These are phyloP conservation scores for Aspergillus spinulosporus DNA, from an alignment of 2,329 filamentous ascomycete genomes.

Conservation along the genomic window DNA sequence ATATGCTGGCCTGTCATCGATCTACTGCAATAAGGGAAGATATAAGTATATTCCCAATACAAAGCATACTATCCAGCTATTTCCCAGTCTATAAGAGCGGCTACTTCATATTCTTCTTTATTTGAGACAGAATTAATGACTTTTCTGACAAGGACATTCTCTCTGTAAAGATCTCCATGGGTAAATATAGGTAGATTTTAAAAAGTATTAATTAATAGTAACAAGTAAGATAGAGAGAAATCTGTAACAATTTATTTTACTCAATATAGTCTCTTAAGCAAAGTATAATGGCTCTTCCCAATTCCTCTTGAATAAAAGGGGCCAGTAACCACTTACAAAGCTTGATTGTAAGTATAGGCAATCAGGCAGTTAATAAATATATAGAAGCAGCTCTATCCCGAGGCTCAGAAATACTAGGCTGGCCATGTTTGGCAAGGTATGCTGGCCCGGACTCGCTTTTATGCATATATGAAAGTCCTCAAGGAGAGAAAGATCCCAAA, in stretches of 20 bases:
- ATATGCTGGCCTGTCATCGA: constrained; percentile 28
- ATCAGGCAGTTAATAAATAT: too few species aligned
- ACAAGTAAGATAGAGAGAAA: constrained; percentile 23
- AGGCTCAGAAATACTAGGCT: too few species aligned
- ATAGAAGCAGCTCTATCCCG: too few species aligned
- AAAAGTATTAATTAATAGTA: constrained; percentile 19
- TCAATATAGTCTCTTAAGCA: constrained; percentile 19
- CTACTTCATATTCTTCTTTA: constrained; percentile 34
- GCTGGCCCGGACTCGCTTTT: too few species aligned
- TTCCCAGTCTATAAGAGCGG: constrained; percentile 39
- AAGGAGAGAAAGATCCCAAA: too few species aligned
- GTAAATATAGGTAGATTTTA: not conserved
- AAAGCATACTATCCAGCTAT: constrained; percentile 30
- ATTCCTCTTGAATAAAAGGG: constrained; percentile 25
- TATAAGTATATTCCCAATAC: constrained; percentile 36
- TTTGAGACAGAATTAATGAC: not conserved
- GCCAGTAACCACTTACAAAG: constrained; percentile 12
- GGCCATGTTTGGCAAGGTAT: too few species aligned
- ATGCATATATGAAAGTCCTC: too few species aligned
- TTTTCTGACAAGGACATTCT: constrained; percentile 9
- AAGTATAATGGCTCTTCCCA: constrained; percentile 22
- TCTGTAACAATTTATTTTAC: constrained; percentile 16
- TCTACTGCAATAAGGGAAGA: constrained; percentile 22
- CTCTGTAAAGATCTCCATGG: not conserved
- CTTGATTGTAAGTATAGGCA: too few species aligned